phyloP scores from a whole-genome alignment of 768 basidiomycete genomes.

The Pleurotus citrinopileatus region DNA sequence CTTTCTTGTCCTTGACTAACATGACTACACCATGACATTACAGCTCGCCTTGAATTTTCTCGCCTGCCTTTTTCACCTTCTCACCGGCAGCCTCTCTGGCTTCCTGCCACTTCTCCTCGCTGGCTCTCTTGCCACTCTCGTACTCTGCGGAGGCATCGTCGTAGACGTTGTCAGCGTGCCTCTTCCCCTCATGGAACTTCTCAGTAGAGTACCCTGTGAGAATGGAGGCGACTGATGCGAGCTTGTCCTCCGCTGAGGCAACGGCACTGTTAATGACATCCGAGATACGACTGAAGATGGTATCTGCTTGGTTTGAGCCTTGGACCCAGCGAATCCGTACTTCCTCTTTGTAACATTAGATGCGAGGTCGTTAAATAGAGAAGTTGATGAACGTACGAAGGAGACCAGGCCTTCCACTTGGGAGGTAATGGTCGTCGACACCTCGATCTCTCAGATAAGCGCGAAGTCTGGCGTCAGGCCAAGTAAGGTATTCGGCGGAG shows the following conservation, averaged over 20 bases:
- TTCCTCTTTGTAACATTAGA: slow-evolving; percentile 47
- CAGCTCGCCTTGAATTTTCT: slow-evolving; percentile 38
- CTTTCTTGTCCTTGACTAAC: too few relatives aligned
- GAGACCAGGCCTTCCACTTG: slow-evolving; percentile 67
- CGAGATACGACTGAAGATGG: slow-evolving; percentile 56
- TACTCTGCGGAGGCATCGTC: slow-evolving; percentile 22
- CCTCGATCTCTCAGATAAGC: slow-evolving; percentile 83
- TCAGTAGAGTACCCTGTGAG: slow-evolving; percentile 37
- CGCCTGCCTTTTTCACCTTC: slow-evolving; percentile 33
- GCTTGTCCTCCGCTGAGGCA: slow-evolving; percentile 73
- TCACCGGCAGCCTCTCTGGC: slow-evolving; percentile 32
- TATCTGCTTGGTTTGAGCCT: slow-evolving; percentile 52
- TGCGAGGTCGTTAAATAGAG: not conserved
- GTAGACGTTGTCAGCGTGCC: slow-evolving; percentile 23
- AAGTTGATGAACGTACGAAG: slow-evolving; percentile 49
- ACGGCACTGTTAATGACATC: slow-evolving; percentile 67
- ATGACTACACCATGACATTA: too few relatives aligned
- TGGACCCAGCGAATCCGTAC: slow-evolving; percentile 79
- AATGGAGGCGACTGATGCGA: slow-evolving; percentile 45
- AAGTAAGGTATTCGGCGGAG: slow-evolving; percentile 70
- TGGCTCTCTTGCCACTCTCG: slow-evolving; percentile 23
- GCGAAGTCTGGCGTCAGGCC: slow-evolving; percentile 92
- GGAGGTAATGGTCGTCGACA: slow-evolving; percentile 65
- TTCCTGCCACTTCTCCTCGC: slow-evolving; percentile 25
- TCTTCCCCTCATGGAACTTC: slow-evolving; percentile 22